Evolutionary conservation across 345 rosid species (phyloP).

Genomic region (sweet orange (Citrus sinensis)): DNA sequence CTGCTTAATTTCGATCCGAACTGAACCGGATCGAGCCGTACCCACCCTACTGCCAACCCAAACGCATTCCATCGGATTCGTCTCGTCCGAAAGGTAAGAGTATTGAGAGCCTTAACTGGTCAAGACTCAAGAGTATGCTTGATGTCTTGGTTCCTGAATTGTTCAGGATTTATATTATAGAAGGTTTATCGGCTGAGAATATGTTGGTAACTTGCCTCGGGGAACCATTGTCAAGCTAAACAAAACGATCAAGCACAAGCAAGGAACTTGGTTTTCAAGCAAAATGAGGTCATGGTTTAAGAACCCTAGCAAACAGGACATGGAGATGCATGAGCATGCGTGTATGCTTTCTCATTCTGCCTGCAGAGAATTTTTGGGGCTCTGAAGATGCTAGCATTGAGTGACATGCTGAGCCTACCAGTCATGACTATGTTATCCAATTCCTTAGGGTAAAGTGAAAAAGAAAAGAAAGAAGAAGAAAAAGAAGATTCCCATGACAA

Average conservation of each 20-base stretch:
- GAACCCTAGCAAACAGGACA: slow-evolving; percentile 14
- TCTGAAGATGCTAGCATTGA: slow-evolving; percentile 20
- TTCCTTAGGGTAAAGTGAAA: not conserved
- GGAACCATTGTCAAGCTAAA: not conserved
- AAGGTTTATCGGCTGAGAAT: not conserved
- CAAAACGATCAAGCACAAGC: too few relatives aligned
- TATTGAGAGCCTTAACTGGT: slow-evolving; percentile 9
- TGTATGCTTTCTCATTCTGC: slow-evolving; percentile 14
- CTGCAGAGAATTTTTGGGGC: slow-evolving; percentile 12
- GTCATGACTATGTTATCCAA: not conserved
- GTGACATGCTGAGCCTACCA: not conserved
- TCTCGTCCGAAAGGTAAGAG: not conserved
- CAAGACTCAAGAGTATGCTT: slow-evolving; percentile 25
- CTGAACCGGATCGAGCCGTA: too few relatives aligned
- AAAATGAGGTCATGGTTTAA: slow-evolving; percentile 24
- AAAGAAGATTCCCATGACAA: too few relatives aligned
- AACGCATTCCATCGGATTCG: not conserved
- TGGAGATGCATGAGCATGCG: slow-evolving; percentile 13
- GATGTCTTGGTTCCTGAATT: not conserved
- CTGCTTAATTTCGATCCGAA: too few relatives aligned
- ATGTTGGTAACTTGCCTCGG: not conserved
- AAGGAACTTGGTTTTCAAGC: not conserved
- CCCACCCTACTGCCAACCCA: not conserved
- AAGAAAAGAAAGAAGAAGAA: too few relatives aligned
- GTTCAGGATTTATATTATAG: not conserved